Evolutionary conservation across 2,329 filamentous ascomycete genomes (phyloP).

Genomic region (Phialemoniopsis sp.): DNA sequence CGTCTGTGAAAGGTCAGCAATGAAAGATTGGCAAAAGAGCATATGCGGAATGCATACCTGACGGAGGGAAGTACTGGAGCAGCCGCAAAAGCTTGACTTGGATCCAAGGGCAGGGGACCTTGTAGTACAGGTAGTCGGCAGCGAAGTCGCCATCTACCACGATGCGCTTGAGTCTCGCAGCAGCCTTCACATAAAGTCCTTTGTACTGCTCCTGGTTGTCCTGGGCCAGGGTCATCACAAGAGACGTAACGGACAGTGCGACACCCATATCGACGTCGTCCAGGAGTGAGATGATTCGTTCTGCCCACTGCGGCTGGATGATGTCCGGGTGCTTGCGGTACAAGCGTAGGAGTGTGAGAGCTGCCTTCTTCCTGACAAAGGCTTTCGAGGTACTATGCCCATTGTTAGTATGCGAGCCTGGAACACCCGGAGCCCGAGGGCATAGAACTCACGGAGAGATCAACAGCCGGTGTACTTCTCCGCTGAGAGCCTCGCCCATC

Average conservation of each 20-base stretch:
- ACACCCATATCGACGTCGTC: slow-evolving; percentile 94
- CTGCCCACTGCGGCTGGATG: slow-evolving; percentile 94
- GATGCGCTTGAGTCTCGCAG: slow-evolving; percentile 82
- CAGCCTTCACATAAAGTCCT: slow-evolving; percentile 90
- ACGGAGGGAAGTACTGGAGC: slow-evolving; percentile 93
- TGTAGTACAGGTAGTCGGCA: slow-evolving; percentile 95
- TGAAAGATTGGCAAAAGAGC: slow-evolving; percentile 9
- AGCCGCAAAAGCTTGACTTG: slow-evolving; percentile 91
- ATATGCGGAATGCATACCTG: no score
- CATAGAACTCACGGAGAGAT: slow-evolving; percentile 76
- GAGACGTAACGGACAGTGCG: slow-evolving; percentile 87
- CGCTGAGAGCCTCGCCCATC: slow-evolving; percentile 91
- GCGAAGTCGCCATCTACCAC: slow-evolving; percentile 87
- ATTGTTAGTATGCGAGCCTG: slow-evolving; percentile 8
- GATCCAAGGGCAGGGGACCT: slow-evolving; percentile 98
- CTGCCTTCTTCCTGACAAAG: slow-evolving; percentile 99
- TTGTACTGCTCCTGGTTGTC: slow-evolving; percentile 94
- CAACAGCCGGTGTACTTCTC: slow-evolving; percentile 86
- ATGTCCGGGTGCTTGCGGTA: slow-evolving; percentile 95
- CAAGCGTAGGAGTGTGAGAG: slow-evolving; percentile 83
- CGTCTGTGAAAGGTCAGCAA: slow-evolving; percentile 51
- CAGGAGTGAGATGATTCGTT: slow-evolving; percentile 98
- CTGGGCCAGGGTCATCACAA: slow-evolving; percentile 91
- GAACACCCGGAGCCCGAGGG: neutral
- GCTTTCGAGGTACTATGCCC: slow-evolving; percentile 67